Base-by-base conservation (phyloP, 208 protist genomes). In the Lotmaria passim region DNA sequence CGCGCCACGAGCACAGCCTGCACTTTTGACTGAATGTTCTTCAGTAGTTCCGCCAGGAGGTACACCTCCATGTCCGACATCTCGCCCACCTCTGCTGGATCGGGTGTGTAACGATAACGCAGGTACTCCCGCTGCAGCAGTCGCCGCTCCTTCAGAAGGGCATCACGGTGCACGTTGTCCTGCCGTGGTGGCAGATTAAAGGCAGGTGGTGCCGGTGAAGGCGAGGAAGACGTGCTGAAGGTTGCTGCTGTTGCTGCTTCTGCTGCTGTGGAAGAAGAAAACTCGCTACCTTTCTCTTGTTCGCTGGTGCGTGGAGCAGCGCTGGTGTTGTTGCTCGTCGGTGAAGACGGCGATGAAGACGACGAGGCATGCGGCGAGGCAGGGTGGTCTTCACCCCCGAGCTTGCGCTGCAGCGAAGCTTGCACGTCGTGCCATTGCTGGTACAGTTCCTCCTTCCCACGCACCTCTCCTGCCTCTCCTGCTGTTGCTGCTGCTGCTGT, bases 61-160 rank as follows among this genome's bases (percentile, higher is more conserved):
- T 75, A 86, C n/a, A 93, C 81, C 34, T 94, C 82, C 59, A 81
- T 80, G 53, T 94, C 89, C n/a, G 74, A 80, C 86, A 94, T 91
- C 48, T 73, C 72, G 8, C 79, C 82, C 15, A 94, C 81, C 19
- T 87, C 82, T 11, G 79, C 89, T 0, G 89, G 82, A 36, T 87
- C 82, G 0, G 89, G 86, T 2, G 66, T 83, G 81, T 93, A 91
- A 53, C 73, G 73, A 36, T 83, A 58, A 2, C 66, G 65, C 23
- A 93, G 68, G 21, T 85, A 75, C 50, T 81, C 60, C 34, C 65
- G 63, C 57, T 84, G 79, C 26, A 94, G 60, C 52, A 73, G 21
- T 7, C 84, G 74, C 3, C 78, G 77, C 62, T 92, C 86, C 36
- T 83, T 71, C 30, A 82, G 3, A 57, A 93, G 44, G 1, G 63